Evolutionary conservation across 495 filamentous ascomycete species (phyloP).

Genomic region (Aspergillus baeticus): DNA sequence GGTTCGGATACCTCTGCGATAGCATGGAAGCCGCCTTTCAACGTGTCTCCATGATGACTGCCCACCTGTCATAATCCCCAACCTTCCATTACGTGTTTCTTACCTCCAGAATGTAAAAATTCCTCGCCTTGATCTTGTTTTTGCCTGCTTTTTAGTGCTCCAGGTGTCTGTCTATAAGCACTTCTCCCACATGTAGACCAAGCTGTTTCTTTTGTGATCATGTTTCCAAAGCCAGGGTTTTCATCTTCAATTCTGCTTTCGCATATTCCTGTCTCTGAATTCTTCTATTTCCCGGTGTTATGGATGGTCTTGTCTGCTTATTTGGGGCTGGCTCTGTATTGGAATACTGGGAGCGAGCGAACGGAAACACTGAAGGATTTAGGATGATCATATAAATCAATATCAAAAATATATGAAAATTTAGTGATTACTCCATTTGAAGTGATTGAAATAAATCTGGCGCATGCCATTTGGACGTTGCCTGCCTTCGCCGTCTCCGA

Average conservation of each 20-base stretch:
- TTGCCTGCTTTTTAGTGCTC: conserved; percentile 8
- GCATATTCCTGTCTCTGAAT: no score
- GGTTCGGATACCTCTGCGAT: conserved; percentile 44
- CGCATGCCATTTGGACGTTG: no score
- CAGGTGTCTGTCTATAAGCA: background rate
- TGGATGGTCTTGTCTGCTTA: background rate
- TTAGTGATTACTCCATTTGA: no score
- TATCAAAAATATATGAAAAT: no score
- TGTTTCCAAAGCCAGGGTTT: conserved; percentile 5
- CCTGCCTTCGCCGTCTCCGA: no score
- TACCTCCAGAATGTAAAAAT: conserved; percentile 23
- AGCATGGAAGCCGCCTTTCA: conserved; percentile 52
- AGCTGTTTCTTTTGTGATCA: conserved; percentile 27
- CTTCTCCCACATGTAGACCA: conserved; percentile 17
- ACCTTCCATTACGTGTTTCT: conserved; percentile 22
- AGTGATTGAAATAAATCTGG: no score
- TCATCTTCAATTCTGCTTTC: conserved; percentile 3
- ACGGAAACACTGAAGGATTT: background rate
- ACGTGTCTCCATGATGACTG: conserved; percentile 45
- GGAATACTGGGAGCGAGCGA: conserved; percentile 4
- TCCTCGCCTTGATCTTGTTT: background rate
- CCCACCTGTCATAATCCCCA: conserved; percentile 46
- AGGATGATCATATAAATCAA: conserved; percentile 6
- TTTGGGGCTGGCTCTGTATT: conserved; percentile 2
- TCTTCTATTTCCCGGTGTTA: conserved; percentile 6